Percentiles rank a stretch among this genome's conserved stretches.
phyloP scores from a whole-genome alignment of 768 basidiomycete species.

The Lentinula detonsa region DNA sequence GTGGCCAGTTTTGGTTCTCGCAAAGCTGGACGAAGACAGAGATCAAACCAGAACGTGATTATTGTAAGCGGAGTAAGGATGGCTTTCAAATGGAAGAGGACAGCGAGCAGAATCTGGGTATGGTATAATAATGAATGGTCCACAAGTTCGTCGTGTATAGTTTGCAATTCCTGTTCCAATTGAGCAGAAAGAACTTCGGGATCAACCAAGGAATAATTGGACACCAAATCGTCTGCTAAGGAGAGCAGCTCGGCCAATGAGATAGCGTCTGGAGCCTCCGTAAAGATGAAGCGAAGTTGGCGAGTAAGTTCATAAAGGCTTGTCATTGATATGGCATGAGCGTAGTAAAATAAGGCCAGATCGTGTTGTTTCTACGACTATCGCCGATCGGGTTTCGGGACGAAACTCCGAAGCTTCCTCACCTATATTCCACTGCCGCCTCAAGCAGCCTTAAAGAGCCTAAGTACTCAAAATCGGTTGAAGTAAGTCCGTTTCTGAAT shows the following conservation, averaged over 20 bases:
- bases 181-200: slow-evolving; percentile 35
- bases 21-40: slow-evolving; percentile 70
- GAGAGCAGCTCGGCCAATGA: slow-evolving; percentile 43
- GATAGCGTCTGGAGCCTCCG: slow-evolving; percentile 43
- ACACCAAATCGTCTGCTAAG: slow-evolving; percentile 51
- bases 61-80: slow-evolving; percentile 60
- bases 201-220: slow-evolving; percentile 42
- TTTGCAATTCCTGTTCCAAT: slow-evolving; percentile 64
- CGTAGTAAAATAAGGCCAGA: not conserved
- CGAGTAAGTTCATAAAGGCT: slow-evolving; percentile 32
- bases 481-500: not conserved
- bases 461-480: not conserved
- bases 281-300: slow-evolving; percentile 55
- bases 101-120: slow-evolving; percentile 59
- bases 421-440: not conserved
- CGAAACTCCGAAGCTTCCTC: not conserved
- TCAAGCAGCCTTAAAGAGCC: not conserved
- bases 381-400: not conserved
- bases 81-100: slow-evolving; percentile 57
- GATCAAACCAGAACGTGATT: slow-evolving; percentile 78
- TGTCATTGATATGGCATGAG: not conserved
- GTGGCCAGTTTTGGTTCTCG: slow-evolving; percentile 66
- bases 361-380: not conserved
- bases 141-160: slow-evolving; percentile 53
- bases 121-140: slow-evolving; percentile 60